Evolutionary conservation across 768 basidiomycete species (phyloP), one percentile per base, ranked within the genome.

Genomic region (Pleurotus cornucopiae): DNA sequence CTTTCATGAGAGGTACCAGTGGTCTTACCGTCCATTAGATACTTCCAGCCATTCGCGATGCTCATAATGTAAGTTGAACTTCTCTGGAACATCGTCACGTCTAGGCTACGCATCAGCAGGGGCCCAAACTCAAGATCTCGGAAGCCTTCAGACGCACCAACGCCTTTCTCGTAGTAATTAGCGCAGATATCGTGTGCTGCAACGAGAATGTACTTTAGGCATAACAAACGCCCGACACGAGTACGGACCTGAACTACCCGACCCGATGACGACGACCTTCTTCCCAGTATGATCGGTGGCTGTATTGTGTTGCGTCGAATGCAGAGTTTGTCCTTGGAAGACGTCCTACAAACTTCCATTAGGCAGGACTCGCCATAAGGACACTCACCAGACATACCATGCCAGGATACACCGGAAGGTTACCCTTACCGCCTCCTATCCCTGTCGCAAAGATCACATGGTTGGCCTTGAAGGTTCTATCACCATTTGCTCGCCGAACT

Each of bases 201-300:
- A 26, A 9, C 16, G 26, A 38, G 44, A 7, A 38, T n/a, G 14
- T 34, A 37, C 18, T 4, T 16, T 13, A n/a, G 6, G 47, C 16
- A 18, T 3, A 21, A 2, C 26, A 30, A 30, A 30, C 6, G 6
- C 26, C 13, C 46, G 25, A 16, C 6, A 23, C 18, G 14, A 16
- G 18, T 3, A 44, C 62, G 21, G 41, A 74, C 75, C 73, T 18
- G 85, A 85, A 49, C 77, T 84, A 48, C 82, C 82, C 11, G 85
- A 76, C 7, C 87, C 87, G 14, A 88, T 69, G 16, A 86, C 71
- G 3, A 84, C 67, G 9, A 79, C 85, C 62, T 81, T 85, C 69
- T 87, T 86, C 5, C 84, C 84, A 2, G 68, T 60, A 60, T 80
- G 77, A 23, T 76, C 77, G 2, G 64, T 60, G 0, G 80, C 80